Evolutionary conservation across 2,329 filamentous ascomycete species (phyloP).

Genomic region (Orbilia oligospora): DNA sequence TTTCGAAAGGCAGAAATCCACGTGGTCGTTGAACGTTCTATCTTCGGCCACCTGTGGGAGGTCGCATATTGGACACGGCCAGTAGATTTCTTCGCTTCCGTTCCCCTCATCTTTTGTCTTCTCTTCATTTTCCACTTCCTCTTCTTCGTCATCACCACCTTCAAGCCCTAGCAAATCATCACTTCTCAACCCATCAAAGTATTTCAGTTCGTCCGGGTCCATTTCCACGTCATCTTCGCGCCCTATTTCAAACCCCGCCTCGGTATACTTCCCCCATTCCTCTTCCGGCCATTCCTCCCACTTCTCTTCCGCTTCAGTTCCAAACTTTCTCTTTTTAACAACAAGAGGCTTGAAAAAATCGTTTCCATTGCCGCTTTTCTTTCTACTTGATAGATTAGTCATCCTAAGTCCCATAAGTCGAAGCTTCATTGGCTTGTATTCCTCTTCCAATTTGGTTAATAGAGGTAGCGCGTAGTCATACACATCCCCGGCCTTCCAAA

Average conservation of each 20-base stretch:
- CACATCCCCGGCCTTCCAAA: slow-evolving; percentile 82
- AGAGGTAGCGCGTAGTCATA: slow-evolving; percentile 87
- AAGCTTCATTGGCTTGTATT: slow-evolving; percentile 71
- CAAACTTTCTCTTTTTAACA: slow-evolving; percentile 67
- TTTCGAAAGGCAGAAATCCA: slow-evolving; percentile 89
- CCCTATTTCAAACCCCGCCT: slow-evolving; percentile 39
- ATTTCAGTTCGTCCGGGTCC: slow-evolving; percentile 70
- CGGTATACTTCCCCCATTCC: slow-evolving; percentile 69
- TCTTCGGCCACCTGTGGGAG: slow-evolving; percentile 80
- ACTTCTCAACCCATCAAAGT: slow-evolving; percentile 62
- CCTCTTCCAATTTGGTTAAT: slow-evolving; percentile 76
- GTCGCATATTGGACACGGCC: slow-evolving; percentile 88
- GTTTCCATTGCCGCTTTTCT: slow-evolving; percentile 87
- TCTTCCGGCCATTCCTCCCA: slow-evolving; percentile 80
- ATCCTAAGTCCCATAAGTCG: slow-evolving; percentile 90
- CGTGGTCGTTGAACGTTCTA: slow-evolving; percentile 86
- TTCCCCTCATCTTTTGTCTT: slow-evolving; percentile 58
- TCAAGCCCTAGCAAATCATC: slow-evolving; percentile 49
- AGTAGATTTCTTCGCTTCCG: slow-evolving; percentile 71
- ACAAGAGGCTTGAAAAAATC: slow-evolving; percentile 71
- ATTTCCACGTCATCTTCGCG: slow-evolving; percentile 71
- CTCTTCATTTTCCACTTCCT: neutral
- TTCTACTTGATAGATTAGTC: slow-evolving; percentile 87
- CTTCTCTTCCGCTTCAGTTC: slow-evolving; percentile 69
- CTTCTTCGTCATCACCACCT: slow-evolving; percentile 61